Base-by-base conservation (phyloP, 345 rosid species). In the Leavenworthia alabamica region DNA sequence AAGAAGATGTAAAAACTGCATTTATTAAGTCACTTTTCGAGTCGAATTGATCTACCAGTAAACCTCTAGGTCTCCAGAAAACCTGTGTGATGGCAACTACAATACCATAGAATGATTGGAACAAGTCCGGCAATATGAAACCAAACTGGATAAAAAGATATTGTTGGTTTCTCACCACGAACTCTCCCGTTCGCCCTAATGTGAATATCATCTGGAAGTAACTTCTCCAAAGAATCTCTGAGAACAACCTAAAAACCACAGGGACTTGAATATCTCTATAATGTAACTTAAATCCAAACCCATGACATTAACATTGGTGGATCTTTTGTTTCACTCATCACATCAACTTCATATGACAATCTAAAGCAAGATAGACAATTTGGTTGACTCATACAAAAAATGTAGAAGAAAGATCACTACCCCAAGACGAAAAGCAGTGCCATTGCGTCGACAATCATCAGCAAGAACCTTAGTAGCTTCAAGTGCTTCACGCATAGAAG, bases 81-180 rank as follows among this genome's bases (percentile, higher is more conserved):
- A 93, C 75, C 81, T 89, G 96, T 33, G 97, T 93, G n/a, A 93
- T 85, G 45, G 96, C 99, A 81, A 92, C 99, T 93, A 85, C 37
- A 64, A 36, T 50, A 56, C 54, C 49, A 14, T 61, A 36, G 66
- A 36, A 32, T 46, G 28, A 29, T 66, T 56, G 67, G 64, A 11
- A 11, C 9, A 51, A 36, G 1, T 23, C 42, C 4, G 7, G 15
- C 2, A 71, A 29, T 40, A 39, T 26, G 27, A 40, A 29, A 49
- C 20, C 22, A 32, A 4, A 31, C 10, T 8, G 9, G 29, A 57
- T 31, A 40, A 5, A 27, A 59, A 48, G 54, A 24, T 6, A 54
- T 23, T 22, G 53, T n/a, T n/a, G n/a, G n/a, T 62, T 53, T 28
- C 88, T 77, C 56, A 93, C 99, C 85, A 32, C 97, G 94, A 78